Base-by-base conservation (phyloP, 345 rosid genomes). In the Bretschneidera sinensis region DNA sequence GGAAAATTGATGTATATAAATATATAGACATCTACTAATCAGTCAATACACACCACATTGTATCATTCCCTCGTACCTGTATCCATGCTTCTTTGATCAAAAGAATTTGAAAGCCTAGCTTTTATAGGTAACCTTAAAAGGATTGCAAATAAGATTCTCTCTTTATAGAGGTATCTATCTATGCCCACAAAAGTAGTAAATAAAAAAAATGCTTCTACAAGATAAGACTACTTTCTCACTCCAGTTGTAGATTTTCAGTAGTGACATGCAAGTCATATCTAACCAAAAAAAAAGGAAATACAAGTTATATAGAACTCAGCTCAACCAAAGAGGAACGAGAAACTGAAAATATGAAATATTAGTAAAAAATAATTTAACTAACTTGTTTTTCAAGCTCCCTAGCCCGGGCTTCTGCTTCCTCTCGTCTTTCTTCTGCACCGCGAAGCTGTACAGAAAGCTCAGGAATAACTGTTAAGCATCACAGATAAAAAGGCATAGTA, bases 341-440 rank as follows among this genome's bases (percentile, higher is more conserved):
- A 55, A 43, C 53, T 62, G 20, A 24, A 10, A 56, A 57, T 60
- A 51, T 33, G 34, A 53, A 14, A 43, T 16, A 54, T n/a, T 62
- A 52, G 52, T 20, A 24, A 1, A 39, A 39, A 39, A 39, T 31
- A 13, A 39, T 39, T 7, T 39, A 7, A 39, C 11, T 39, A 11
- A 87, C 99, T 97, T 95, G 99, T 79, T 95, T 95, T 79, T 95
- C 99, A 43, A 95, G 95, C 80, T 88, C 97, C 75, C 82, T 83
- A 21, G 95, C 89, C 79, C 97, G 83, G 51, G 99, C 88, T 71
- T 88, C 98, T 21, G 89, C 86, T 75, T 91, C 97, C 79, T 80
- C 83, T 0, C 79, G 86, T 74, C 77, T 87, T 64, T 85, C 96
- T 80, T 95, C 98, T 18, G 87, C 91, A 51, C 19, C 62, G 1